Conservation (phyloP, 345 rosid genomes). For the Dovyalis caffra region DNA sequence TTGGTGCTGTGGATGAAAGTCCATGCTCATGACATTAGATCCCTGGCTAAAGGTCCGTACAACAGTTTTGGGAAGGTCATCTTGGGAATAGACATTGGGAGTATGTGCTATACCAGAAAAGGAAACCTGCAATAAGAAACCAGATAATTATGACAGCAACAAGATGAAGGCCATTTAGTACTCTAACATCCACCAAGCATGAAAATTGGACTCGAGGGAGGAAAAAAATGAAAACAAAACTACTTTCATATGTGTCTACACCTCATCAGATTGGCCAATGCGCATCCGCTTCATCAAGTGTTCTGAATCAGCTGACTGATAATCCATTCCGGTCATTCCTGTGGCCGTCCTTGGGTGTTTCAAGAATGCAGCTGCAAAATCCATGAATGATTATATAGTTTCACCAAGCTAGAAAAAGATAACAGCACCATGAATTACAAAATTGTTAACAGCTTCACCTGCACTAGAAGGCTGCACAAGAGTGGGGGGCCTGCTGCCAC, state of each 20-base stretch:
- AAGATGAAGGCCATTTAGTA: background rate
- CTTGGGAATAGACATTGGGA: conserved; percentile 50
- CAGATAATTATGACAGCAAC: background rate
- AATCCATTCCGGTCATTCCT: conserved; percentile 56
- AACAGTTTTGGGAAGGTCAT: conserved; percentile 41
- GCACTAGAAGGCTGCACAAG: conserved; percentile 47
- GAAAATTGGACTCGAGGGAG: background rate
- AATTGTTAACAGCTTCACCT: conserved; percentile 21
- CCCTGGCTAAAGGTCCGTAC: conserved; percentile 40
- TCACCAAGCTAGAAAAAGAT: background rate
- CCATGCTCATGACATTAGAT: conserved; percentile 54
- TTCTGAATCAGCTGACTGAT: conserved; percentile 75
- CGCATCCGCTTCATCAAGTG: conserved; percentile 68
- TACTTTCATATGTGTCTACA: conserved; percentile 12
- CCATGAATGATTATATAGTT: conserved; percentile 6
- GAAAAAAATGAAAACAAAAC: background rate
- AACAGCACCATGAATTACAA: background rate
- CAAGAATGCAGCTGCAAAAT: conserved; percentile 52
- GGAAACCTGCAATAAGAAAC: conserved; percentile 31
- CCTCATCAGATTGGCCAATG: conserved; percentile 69
- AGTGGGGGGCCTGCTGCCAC: conserved; percentile 47
- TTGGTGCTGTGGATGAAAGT: conserved; percentile 52
- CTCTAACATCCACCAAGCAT: background rate
- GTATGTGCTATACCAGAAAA: conserved; percentile 48
- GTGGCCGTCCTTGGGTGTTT: conserved; percentile 65